Conservation (phyloP, 805 yeast species). For the Saccharomycopsis fodiens region DNA sequence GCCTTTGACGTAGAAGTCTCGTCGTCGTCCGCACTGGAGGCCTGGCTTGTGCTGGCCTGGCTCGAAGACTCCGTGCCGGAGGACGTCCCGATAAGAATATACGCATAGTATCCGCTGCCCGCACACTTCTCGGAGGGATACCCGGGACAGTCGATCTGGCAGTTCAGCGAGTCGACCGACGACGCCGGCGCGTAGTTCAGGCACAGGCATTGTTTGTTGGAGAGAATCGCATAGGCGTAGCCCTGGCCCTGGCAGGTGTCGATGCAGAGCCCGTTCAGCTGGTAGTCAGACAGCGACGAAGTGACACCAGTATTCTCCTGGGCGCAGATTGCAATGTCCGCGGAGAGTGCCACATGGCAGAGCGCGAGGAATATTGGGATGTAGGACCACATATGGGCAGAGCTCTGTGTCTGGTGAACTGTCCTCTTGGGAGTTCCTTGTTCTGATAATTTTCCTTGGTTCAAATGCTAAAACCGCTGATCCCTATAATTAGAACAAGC, state of each 20-base stretch:
- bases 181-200: constrained; percentile 35
- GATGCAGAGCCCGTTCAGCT: constrained; percentile 38
- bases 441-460: not conserved
- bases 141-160: constrained; percentile 21
- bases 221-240: constrained; percentile 40
- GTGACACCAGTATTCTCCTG: constrained; percentile 23
- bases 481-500: too few species aligned
- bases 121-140: constrained; percentile 21
- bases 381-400: not conserved
- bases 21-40: not conserved
- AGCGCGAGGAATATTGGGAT: too few species aligned
- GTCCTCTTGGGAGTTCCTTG: not conserved
- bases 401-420: not conserved
- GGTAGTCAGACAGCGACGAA: constrained; percentile 18
- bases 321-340: constrained; percentile 23
- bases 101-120: constrained; percentile 32
- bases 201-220: constrained; percentile 41
- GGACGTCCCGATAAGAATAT: constrained; percentile 24
- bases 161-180: constrained; percentile 16
- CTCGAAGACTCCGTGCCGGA: constrained; percentile 21
- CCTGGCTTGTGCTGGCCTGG: constrained; percentile 12
- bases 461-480: not conserved
- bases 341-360: constrained; percentile 2
- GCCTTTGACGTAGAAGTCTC: not conserved
- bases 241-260: constrained; percentile 30